Evolutionary conservation across 306 rosid genomes (phyloP).

Genomic region (Trifolium pratense): DNA sequence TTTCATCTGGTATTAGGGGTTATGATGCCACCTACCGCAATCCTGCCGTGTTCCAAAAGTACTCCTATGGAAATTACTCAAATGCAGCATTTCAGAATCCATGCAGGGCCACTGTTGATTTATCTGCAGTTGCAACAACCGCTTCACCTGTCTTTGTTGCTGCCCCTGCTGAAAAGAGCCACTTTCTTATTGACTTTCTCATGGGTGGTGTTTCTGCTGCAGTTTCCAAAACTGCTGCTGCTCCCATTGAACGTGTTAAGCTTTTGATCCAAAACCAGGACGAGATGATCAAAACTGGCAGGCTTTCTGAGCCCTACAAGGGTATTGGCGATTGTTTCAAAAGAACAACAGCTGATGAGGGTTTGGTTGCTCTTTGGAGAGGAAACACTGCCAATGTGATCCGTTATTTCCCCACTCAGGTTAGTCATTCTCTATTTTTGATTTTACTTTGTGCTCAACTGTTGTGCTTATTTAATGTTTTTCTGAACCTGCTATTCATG

Average conservation of each 20-base stretch:
- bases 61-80: slow-evolving; percentile 59
- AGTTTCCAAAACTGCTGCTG: slow-evolving; percentile 93
- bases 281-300: slow-evolving; percentile 81
- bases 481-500: slow-evolving; percentile 33
- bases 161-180: slow-evolving; percentile 82
- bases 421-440: slow-evolving; percentile 16
- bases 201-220: slow-evolving; percentile 99
- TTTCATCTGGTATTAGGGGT: slow-evolving; percentile 48
- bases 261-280: slow-evolving; percentile 94
- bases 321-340: slow-evolving; percentile 89
- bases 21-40: slow-evolving; percentile 52
- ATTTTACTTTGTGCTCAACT: background rate
- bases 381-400: slow-evolving; percentile 91
- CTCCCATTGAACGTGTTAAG: slow-evolving; percentile 90
- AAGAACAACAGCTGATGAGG: slow-evolving; percentile 74
- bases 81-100: slow-evolving; percentile 70
- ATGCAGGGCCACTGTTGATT: slow-evolving; percentile 60
- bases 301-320: slow-evolving; percentile 89
- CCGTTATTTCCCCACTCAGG: slow-evolving; percentile 89
- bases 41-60: slow-evolving; percentile 64
- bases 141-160: slow-evolving; percentile 78
- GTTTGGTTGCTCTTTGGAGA: slow-evolving; percentile 75
- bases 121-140: slow-evolving; percentile 60
- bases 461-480: background rate
- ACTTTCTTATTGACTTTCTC: slow-evolving; percentile 73